phyloP scores from a whole-genome alignment of 2,329 filamentous ascomycete species.

The Penicillium glabrum region DNA sequence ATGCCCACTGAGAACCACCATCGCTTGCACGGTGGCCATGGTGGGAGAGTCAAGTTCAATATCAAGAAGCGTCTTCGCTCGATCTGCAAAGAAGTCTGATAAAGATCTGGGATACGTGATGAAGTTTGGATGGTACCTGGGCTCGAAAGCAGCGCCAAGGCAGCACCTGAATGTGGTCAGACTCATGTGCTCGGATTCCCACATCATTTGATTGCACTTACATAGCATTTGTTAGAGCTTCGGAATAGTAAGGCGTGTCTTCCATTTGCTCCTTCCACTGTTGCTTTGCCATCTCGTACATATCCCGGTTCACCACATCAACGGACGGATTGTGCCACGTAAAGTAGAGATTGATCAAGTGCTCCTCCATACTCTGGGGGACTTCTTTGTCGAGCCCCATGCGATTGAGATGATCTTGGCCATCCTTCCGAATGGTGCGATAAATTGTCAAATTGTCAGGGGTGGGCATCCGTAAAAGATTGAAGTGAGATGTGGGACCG shows the following conservation, averaged over 20 bases:
- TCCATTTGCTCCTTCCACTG: constrained; percentile 4
- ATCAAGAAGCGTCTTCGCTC: constrained; percentile 39
- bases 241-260: constrained; percentile 15
- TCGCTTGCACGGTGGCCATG: constrained; percentile 40
- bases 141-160: constrained; percentile 32
- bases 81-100: constrained; percentile 33
- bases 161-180: constrained; percentile 20
- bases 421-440: constrained; percentile 11
- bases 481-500: constrained; percentile 34
- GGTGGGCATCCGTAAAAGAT: constrained; percentile 22
- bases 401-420: constrained; percentile 11
- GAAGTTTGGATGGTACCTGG: constrained; percentile 25
- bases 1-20: constrained; percentile 39
- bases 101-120: constrained; percentile 27
- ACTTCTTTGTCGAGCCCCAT: constrained; percentile 28
- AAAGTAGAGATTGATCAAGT: constrained; percentile 38
- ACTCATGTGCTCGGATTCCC: neutral
- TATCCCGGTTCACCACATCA: constrained; percentile 32
- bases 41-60: constrained; percentile 42
- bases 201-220: neutral
- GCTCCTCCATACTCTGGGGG: constrained; percentile 30
- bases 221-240: constrained; percentile 20
- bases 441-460: constrained; percentile 10
- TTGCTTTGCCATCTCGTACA: constrained; percentile 13
- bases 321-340: constrained; percentile 39